Evolutionary conservation across 208 protist species (phyloP).

Genomic region (Herpetomonas tarakana): DNA sequence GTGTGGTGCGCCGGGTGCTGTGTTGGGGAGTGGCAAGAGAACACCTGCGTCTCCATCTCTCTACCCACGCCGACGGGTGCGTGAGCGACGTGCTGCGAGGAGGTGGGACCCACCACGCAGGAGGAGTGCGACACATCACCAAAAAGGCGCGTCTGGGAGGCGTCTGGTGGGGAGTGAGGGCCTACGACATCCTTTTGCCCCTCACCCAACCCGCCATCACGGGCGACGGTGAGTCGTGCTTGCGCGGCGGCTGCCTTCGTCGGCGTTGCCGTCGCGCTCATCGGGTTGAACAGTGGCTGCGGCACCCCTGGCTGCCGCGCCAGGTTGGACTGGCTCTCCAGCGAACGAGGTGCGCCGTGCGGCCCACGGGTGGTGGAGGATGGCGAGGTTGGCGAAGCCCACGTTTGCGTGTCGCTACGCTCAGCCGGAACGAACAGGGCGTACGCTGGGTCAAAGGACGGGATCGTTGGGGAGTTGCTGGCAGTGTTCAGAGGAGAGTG

Average conservation of each 20-base stretch:
- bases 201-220: too few relatives aligned
- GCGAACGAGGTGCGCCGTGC: too few relatives aligned
- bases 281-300: too few relatives aligned
- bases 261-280: not conserved
- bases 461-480: not conserved
- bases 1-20: not conserved
- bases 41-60: not conserved
- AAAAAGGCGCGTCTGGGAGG: not conserved
- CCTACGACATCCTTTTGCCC: too few relatives aligned
- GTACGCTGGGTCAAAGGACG: not conserved
- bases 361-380: not conserved
- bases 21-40: not conserved
- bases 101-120: too few relatives aligned
- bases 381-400: not conserved
- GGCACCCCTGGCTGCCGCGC: too few relatives aligned
- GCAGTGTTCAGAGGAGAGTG: not conserved
- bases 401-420: not conserved
- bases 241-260: not conserved
- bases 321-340: too few relatives aligned
- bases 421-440: not conserved
- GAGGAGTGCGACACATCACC: not conserved
- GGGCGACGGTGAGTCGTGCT: too few relatives aligned
- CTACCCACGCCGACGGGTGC: not conserved
- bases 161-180: too few relatives aligned
- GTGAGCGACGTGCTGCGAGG: too few relatives aligned